phyloP scores from a whole-genome alignment of 345 rosid genomes.

The Firmiana major region DNA sequence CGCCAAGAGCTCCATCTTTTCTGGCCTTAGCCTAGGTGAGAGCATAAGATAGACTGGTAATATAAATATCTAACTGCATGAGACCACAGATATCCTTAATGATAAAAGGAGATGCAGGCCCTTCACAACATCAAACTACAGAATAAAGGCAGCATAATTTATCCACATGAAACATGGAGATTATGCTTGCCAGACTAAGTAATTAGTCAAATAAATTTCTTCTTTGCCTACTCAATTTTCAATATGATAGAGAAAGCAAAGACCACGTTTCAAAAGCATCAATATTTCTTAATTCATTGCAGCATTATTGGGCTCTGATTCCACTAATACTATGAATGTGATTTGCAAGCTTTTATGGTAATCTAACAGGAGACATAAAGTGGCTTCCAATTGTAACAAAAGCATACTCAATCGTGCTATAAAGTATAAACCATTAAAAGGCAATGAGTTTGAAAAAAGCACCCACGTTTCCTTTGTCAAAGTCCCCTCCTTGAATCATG shows the following conservation, averaged over 20 bases:
- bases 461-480: conserved; percentile 94
- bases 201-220: neutral
- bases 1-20: neutral
- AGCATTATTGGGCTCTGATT: neutral
- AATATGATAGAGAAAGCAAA: neutral
- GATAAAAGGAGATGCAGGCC: neutral
- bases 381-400: neutral
- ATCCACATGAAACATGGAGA: neutral
- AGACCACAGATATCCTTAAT: neutral
- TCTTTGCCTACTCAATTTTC: neutral
- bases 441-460: neutral
- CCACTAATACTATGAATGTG: neutral
- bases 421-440: neutral
- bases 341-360: neutral
- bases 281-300: too few species aligned
- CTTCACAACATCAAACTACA: neutral
- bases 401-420: neutral
- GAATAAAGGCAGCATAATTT: neutral
- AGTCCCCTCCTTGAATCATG: conserved; percentile 99
- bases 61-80: neutral
- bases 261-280: neutral
- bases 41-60: neutral
- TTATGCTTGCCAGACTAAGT: neutral
- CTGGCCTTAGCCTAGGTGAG: neutral
- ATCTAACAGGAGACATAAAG: neutral